These are phyloP conservation scores for Avena eriantha DNA, from an alignment of 176 grass and related monocot genomes.

Conservation along the genomic window DNA sequence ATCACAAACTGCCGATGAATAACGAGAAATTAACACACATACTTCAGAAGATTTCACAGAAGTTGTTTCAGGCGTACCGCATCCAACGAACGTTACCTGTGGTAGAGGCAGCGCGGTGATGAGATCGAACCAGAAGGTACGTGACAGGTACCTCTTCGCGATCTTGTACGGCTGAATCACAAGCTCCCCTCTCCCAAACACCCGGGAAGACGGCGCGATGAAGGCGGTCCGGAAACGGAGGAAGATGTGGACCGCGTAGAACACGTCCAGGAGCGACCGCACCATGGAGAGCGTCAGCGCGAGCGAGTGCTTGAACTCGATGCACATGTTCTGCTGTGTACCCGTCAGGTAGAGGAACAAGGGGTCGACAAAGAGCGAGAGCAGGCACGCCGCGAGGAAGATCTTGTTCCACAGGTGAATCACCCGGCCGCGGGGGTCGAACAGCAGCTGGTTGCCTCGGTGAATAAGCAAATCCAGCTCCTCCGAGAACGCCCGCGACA, in stretches of 20 bases:
- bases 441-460: slow-evolving; percentile 44
- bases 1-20: slow-evolving; percentile 69
- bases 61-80: neutral
- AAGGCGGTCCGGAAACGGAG: slow-evolving; percentile 85
- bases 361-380: slow-evolving; percentile 89
- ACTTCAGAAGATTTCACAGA: neutral
- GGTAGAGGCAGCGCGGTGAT: slow-evolving; percentile 84
- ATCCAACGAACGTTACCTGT: slow-evolving; percentile 53
- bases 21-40: neutral
- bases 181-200: slow-evolving; percentile 91
- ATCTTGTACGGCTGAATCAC: slow-evolving; percentile 83
- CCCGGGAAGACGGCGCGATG: slow-evolving; percentile 89
- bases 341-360: slow-evolving; percentile 87
- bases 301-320: slow-evolving; percentile 56
- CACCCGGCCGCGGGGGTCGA: slow-evolving; percentile 69
- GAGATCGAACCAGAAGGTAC: slow-evolving; percentile 77
- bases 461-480: slow-evolving; percentile 73
- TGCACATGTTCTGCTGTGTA: slow-evolving; percentile 56
- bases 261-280: slow-evolving; percentile 71
- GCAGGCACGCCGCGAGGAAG: slow-evolving; percentile 68
- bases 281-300: slow-evolving; percentile 61
- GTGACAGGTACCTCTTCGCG: slow-evolving; percentile 64
- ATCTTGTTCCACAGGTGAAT: slow-evolving; percentile 86
- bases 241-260: slow-evolving; percentile 83
- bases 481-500: slow-evolving; percentile 85